Percentiles rank a stretch among this genome's conserved stretches.
Conservation (phyloP, 192 early-diverging fungal genomes). For the Spizellomyces punctatus region DNA sequence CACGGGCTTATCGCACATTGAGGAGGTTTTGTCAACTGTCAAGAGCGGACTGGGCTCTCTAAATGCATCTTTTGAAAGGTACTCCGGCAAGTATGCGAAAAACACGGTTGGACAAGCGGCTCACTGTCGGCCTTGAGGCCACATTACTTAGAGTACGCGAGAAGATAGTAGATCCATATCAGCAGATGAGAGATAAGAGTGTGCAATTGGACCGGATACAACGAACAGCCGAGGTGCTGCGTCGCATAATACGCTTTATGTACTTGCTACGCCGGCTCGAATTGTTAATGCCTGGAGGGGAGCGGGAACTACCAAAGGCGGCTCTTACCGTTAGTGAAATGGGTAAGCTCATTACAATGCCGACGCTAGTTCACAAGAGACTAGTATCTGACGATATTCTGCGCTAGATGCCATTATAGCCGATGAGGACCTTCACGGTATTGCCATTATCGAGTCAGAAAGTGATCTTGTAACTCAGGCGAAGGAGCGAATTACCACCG, state of each 20-base stretch:
- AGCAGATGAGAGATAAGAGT: constrained; percentile 63
- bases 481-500: constrained; percentile 44
- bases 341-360: constrained; percentile 37
- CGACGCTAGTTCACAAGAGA: not conserved
- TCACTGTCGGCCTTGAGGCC: not conserved
- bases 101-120: not conserved
- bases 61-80: constrained; percentile 64
- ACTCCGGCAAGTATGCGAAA: not conserved
- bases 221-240: constrained; percentile 58
- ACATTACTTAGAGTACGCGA: constrained; percentile 47
- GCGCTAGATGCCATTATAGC: constrained; percentile 50
- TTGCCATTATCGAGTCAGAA: constrained; percentile 65
- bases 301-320: constrained; percentile 54
- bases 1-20: constrained; percentile 65
- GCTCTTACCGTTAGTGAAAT: constrained; percentile 64
- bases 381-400: no score
- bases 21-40: constrained; percentile 53
- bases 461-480: constrained; percentile 47
- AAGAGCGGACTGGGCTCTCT: constrained; percentile 53
- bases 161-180: constrained; percentile 62
- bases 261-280: constrained; percentile 61
- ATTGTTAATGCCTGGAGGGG: constrained; percentile 50
- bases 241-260: constrained; percentile 64
- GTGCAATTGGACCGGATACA: constrained; percentile 68
- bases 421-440: constrained; percentile 66